Evolutionary conservation across 176 grass and related monocot genomes (phyloP).

Genomic region (Puccinellia tenuiflora): DNA sequence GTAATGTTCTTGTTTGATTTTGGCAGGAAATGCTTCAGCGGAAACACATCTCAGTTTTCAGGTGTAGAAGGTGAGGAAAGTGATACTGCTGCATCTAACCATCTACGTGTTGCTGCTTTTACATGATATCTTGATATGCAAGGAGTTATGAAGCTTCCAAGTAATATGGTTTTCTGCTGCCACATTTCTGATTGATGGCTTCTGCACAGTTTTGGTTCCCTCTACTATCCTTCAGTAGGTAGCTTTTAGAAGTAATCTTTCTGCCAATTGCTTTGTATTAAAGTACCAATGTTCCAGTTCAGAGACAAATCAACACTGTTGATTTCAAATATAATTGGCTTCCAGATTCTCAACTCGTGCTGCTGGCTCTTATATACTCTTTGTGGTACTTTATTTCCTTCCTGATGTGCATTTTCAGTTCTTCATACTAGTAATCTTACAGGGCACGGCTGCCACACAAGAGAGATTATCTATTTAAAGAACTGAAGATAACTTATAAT

Average conservation of each 20-base stretch:
- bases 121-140: conserved; percentile 24
- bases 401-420: neutral
- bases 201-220: conserved; percentile 19
- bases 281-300: neutral
- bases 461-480: neutral
- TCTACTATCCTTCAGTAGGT: conserved; percentile 21
- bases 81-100: conserved; percentile 65
- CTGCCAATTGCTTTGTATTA: conserved; percentile 3
- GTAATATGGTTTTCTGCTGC: conserved; percentile 34
- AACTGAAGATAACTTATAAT: neutral
- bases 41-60: conserved; percentile 46
- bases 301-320: conserved; percentile 18
- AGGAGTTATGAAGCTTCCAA: conserved; percentile 19
- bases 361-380: neutral
- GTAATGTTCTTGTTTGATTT: conserved; percentile 1
- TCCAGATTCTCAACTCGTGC: conserved; percentile 7
- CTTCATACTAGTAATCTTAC: neutral
- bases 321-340: conserved; percentile 22
- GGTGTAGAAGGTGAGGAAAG: conserved; percentile 65
- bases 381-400: neutral
- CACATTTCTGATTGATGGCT: conserved; percentile 33
- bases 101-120: conserved; percentile 21
- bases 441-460: neutral
- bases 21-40: conserved; percentile 49
- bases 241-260: conserved; percentile 25